Base-by-base conservation (phyloP, 2,329 filamentous ascomycete genomes). In the Fusarium sp. region DNA sequence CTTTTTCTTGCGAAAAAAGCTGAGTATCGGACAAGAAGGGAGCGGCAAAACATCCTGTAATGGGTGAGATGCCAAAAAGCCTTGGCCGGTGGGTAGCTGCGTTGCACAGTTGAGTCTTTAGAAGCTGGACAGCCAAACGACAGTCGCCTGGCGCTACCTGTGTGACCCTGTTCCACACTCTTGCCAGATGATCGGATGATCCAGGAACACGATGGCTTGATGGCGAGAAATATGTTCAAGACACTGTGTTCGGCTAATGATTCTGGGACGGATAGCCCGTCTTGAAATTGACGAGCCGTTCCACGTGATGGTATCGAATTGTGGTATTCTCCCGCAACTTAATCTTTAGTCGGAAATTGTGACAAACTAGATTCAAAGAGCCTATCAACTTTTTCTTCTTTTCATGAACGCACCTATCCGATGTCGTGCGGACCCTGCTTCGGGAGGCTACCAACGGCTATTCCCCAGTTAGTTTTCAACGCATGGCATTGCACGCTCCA, bases 131-230 rank as follows among this genome's bases (percentile, higher is more conserved):
- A 54, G 45, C 61, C 62, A 57, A 64, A 50, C 49, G 53, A 46
- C 59, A 53, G 35, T 69, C 58, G 58, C 53, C 60, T 74, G 40
- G 70, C 48, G 60, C 62, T 60, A 57, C 67, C 23, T 62, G 73
- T 76, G 58, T 55, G 27, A 67, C 74, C 27, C 4, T 20, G 52
- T 64, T 56, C 60, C 57, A 64, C 69, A 75, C 58, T 56, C 35
- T 63, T 65, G 58, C 64, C 69, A 64, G 53, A 57, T 62, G 27
- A 59, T 64, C 37, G 49, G 61, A 58, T 48, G 58, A 46, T 53
- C 20, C 38, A 44, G 56, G 38, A 23, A 49, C 41, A 55, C 37
- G 32, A 62, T 37, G 37, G 30, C 37, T 53, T 32, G 12, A 44
- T 54, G 32, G 32, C n/a, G 38, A 67, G 18, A 37, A 17, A 52